Evolutionary conservation across 2,329 filamentous ascomycete species (phyloP), one percentile per base, ranked within the genome.

Genomic region (Meredithiella fracta): DNA sequence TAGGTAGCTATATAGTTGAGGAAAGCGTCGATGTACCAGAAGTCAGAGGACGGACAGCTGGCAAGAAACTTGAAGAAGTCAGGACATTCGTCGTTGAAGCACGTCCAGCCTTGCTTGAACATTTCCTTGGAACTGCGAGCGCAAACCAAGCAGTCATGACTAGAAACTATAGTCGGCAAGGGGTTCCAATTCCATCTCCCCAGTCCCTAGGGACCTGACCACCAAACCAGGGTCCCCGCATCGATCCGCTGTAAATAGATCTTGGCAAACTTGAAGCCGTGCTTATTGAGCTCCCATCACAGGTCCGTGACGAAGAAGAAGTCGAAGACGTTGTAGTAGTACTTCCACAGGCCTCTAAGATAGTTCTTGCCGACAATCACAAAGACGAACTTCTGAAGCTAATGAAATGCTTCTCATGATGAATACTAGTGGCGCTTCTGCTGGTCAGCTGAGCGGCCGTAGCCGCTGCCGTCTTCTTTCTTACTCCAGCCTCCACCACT

Each of bases 271-370:
- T 61, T 64, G 4, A 66, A 62, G 1, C 64, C 65, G 1, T 69
- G 64, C 0, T 67, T 60, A 3, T 68, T 68, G 58, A 72, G 74
- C 61, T 90, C 85, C 9, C 67, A 70, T 85, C 85, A 90, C 0
- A 87, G 70, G 51, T 83, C 70, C 0, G 82, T 84, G 11, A 85
- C 70, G 51, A 80, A 77, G 64, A 86, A 89, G 65, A 74, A 80
- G n/a, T 73, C 82, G 44, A 89, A 70, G 0, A 87, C 78, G 56
- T 76, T 80, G 62, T 81, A 88, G 0, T 73, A 68, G 57, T 82
- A 72, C 68, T 25, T 70, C 67, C 1, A 71, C 72, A 0, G 72
- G 70, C 17, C 23, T 44, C 8, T 23, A 23, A 22, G 53, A 42
- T n/a, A 49, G 42, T 9, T 20, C 54, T 67, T 65, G 76, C 78